Base-by-base conservation (phyloP, 2,329 filamentous ascomycete species). In the Colletotrichum liaoningense region DNA sequence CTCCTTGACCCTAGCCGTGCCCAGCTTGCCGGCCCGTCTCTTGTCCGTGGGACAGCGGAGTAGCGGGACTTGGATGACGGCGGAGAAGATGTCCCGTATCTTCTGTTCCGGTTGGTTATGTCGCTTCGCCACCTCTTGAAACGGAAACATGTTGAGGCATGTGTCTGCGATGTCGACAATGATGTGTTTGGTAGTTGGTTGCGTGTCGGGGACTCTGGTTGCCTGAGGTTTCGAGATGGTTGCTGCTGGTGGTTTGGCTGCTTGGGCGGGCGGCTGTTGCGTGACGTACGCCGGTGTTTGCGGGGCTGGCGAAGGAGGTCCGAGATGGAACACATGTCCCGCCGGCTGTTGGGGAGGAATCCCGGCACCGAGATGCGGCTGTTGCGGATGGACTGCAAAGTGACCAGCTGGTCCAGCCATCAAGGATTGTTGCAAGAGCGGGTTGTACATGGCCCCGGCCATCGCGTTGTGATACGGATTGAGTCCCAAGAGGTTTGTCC, bases 151-250 rank as follows among this genome's bases (percentile, higher is more conserved):
- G 62, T 83, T 81, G 76, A 86, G 83, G 56, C 85, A 84, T 0
- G 86, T 87, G 76, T 88, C 84, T 4, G 86, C 86, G 26, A 88
- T 83, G 76, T 88, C 86, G 28, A 87, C 84, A 49, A 87, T 84
- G 28, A 87, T 82, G 49, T 80, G 82, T 69, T 83, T 84, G 30
- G 80, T 80, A 55, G 80, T 79, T 38, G 75, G 68, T 12, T 78
- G 77, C 9, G 77, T 77, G 49, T 77, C 80, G 62, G 73, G 68
- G 19, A 46, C 16, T 54, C 56, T 62, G 9, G 52, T 5, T 14
- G 8, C 14, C 22, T 73, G 59, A 3, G 42, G 3, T 35, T 42
- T 70, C 2, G 22, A 26, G 28, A 2, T 22, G 24, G 3, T 35
- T 5, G 35, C 33, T 2, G 26, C 7, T 16, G 33, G 38, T 42